These are phyloP conservation scores for Raddia distichophylla DNA, from an alignment of 176 grass and related monocot genomes.

Conservation along the genomic window DNA sequence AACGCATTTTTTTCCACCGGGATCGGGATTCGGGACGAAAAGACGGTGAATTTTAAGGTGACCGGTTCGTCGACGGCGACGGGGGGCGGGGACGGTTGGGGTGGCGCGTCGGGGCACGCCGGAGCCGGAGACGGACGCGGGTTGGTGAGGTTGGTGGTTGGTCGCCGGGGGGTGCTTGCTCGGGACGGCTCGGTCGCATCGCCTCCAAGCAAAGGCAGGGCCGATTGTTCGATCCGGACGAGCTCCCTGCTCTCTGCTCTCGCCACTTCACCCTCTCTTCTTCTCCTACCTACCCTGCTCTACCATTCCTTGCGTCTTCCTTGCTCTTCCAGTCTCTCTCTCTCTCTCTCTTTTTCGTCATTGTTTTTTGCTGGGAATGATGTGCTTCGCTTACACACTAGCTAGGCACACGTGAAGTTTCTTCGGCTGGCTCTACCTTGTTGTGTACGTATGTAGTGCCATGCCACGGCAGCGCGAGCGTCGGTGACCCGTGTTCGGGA, in stretches of 20 bases:
- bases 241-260: background rate
- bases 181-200: conserved; percentile 27
- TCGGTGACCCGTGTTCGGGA: background rate
- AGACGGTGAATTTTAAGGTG: too few relatives aligned
- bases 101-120: too few relatives aligned
- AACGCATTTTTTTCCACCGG: background rate
- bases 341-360: background rate
- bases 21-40: background rate
- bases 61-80: too few relatives aligned
- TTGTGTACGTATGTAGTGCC: background rate
- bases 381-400: conserved; percentile 26
- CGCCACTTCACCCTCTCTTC: background rate
- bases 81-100: too few relatives aligned
- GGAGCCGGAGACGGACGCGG: background rate
- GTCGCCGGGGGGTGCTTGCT: conserved; percentile 45
- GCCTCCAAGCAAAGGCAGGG: conserved; percentile 54
- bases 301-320: background rate
- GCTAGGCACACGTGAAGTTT: background rate
- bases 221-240: background rate
- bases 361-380: background rate
- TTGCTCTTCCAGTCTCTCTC: background rate
- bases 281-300: background rate
- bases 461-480: background rate
- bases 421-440: background rate
- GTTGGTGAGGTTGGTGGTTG: conserved; percentile 46